Evolutionary conservation across 73 alveolate genomes (phyloP).

Genomic region (Paramecium sonneborni): DNA sequence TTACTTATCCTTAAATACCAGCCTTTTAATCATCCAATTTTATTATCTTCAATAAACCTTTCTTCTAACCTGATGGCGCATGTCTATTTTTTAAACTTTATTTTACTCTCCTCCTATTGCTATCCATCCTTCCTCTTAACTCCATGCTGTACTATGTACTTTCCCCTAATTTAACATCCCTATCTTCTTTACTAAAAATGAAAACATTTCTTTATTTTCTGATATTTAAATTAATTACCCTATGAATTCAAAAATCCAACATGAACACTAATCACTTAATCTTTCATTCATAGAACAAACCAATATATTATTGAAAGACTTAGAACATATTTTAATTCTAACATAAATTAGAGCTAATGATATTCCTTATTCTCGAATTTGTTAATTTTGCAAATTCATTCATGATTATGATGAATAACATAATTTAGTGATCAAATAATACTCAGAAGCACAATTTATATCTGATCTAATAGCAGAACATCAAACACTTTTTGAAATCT

Average conservation of each 20-base stretch:
- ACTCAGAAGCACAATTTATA: background rate
- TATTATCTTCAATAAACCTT: conserved; percentile 81
- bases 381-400: background rate
- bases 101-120: conserved; percentile 83
- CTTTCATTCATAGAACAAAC: background rate
- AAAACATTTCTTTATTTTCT: background rate
- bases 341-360: background rate
- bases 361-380: background rate
- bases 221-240: background rate
- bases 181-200: conserved; percentile 70
- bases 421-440: background rate
- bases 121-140: conserved; percentile 86
- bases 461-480: conserved; percentile 4
- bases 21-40: conserved; percentile 73
- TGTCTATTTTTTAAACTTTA: background rate
- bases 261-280: background rate
- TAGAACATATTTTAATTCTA: background rate
- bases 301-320: background rate
- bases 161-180: conserved; percentile 75
- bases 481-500: background rate
- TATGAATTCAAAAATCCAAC: background rate
- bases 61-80: conserved; percentile 48
- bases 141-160: conserved; percentile 78
- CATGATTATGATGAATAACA: background rate
- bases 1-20: conserved; percentile 51